Conservation (phyloP, 208 protist species). For the Trichomonas tenax region DNA sequence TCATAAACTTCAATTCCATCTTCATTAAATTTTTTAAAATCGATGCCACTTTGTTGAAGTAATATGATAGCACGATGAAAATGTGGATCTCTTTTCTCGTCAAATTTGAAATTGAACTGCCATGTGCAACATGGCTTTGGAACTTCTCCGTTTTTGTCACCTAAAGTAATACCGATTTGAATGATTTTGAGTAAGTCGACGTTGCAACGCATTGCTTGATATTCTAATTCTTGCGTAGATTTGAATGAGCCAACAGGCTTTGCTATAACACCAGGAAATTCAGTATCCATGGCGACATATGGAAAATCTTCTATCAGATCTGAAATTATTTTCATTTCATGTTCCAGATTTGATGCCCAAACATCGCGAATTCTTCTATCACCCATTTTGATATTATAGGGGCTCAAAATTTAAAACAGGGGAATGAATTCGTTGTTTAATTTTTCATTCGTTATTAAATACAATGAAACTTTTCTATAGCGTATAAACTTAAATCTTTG, state of each 20-base stretch:
- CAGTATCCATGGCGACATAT: conserved; percentile 76
- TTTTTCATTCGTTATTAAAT: too few species aligned
- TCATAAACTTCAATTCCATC: conserved; percentile 54
- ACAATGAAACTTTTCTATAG: too few species aligned
- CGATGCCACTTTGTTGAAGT: conserved; percentile 72
- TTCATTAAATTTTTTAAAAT: conserved; percentile 59
- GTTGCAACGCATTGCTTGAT: conserved; percentile 62
- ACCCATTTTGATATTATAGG: neutral
- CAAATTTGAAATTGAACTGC: conserved; percentile 98
- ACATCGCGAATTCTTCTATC: conserved; percentile 18
- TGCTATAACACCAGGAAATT: conserved; percentile 93
- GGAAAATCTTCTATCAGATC: conserved; percentile 79
- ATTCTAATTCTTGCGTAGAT: conserved; percentile 19
- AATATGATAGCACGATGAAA: conserved; percentile 85
- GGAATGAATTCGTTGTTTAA: too few species aligned
- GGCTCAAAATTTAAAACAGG: too few species aligned
- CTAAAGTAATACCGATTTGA: conserved; percentile 88
- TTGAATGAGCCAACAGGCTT: conserved; percentile 33
- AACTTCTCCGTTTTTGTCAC: conserved; percentile 79
- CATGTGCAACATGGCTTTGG: conserved; percentile 74
- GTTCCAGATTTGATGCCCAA: conserved; percentile 50
- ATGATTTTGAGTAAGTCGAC: conserved; percentile 95
- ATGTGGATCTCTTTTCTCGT: conserved; percentile 78
- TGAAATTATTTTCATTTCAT: conserved; percentile 78
- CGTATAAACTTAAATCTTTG: too few species aligned